phyloP scores from a whole-genome alignment of 768 basidiomycete genomes.

The Russula brevipes region DNA sequence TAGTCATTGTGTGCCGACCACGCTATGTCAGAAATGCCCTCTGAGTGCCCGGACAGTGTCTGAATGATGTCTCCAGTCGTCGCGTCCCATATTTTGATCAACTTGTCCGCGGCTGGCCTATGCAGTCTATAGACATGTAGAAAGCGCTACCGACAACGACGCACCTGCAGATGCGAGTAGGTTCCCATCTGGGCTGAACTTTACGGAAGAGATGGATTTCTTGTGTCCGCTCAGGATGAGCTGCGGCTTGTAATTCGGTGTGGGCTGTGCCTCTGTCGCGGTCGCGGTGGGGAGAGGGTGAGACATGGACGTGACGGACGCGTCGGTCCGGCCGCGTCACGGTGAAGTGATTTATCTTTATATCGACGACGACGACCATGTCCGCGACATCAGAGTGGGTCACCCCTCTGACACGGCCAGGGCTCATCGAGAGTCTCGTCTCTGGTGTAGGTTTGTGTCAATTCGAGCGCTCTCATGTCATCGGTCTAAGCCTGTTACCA shows the following conservation, averaged over 20 bases:
- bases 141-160: conserved; percentile 28
- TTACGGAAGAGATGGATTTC: conserved; percentile 74
- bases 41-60: conserved; percentile 67
- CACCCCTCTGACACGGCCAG: conserved; percentile 70
- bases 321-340: neutral
- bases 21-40: conserved; percentile 86
- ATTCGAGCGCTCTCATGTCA: neutral
- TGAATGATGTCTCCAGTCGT: conserved; percentile 66
- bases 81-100: conserved; percentile 75
- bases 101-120: conserved; percentile 76
- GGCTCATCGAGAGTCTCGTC: conserved; percentile 86
- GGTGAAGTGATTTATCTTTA: neutral
- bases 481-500: conserved; percentile 31
- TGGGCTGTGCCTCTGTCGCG: neutral
- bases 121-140: conserved; percentile 30
- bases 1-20: conserved; percentile 82
- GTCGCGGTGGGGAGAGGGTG: too few relatives aligned
- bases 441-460: conserved; percentile 73
- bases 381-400: conserved; percentile 58
- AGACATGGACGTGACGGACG: neutral
- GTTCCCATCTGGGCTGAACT: conserved; percentile 83
- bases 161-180: conserved; percentile 80
- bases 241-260: conserved; percentile 52
- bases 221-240: conserved; percentile 78
- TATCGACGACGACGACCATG: conserved; percentile 34